phyloP scores from a whole-genome alignment of 179 eudicot genomes.

The Silene vulgaris region DNA sequence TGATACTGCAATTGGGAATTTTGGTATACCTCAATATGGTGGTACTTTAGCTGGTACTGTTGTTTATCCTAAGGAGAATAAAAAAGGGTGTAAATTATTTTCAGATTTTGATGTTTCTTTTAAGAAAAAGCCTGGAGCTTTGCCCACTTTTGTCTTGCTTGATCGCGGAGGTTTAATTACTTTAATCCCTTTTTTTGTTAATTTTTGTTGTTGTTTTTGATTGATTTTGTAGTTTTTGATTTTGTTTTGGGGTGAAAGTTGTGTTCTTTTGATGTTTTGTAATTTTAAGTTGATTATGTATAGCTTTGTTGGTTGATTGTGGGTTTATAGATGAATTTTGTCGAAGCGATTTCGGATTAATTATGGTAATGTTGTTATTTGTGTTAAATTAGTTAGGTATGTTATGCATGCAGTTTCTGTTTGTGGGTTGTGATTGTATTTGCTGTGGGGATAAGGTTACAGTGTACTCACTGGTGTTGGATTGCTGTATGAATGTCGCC shows the following conservation, averaged over 20 bases:
- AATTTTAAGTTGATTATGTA: too few species aligned
- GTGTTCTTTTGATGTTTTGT: too few species aligned
- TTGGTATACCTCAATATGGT: slow-evolving; percentile 91
- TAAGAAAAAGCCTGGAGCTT: slow-evolving; percentile 65
- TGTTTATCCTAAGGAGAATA: slow-evolving; percentile 67
- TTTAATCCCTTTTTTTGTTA: not conserved
- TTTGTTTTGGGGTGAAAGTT: too few species aligned
- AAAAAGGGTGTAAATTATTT: slow-evolving; percentile 61
- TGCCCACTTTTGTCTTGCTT: slow-evolving; percentile 71
- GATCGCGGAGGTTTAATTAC: slow-evolving; percentile 71
- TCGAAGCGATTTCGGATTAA: too few species aligned
- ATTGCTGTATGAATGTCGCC: too few species aligned
- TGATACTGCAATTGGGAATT: slow-evolving; percentile 83
- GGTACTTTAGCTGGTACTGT: slow-evolving; percentile 91
- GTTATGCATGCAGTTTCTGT: too few species aligned
- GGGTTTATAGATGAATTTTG: too few species aligned
- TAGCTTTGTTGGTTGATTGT: too few species aligned
- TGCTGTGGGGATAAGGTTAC: not conserved
- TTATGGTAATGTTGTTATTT: too few species aligned
- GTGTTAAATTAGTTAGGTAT: too few species aligned
- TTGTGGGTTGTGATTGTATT: too few species aligned
- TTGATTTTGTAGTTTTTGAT: too few species aligned
- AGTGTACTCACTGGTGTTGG: not conserved
- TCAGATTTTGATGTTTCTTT: slow-evolving; percentile 53
- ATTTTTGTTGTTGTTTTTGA: not conserved